These are phyloP conservation scores for Penicillium samsonianum DNA, from an alignment of 495 filamentous ascomycete genomes.

Conservation along the genomic window DNA sequence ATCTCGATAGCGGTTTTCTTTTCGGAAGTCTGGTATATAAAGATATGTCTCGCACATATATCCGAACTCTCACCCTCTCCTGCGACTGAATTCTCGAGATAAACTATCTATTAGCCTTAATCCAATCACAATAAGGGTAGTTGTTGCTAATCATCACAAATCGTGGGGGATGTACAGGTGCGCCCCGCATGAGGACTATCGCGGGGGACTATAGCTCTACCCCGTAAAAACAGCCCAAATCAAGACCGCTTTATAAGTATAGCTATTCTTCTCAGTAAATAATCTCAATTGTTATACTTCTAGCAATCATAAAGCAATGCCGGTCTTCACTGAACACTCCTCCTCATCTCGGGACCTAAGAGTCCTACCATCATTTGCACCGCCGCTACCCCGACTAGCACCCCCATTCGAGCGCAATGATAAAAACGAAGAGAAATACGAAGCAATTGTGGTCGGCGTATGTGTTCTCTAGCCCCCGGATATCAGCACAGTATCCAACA, in stretches of 20 bases:
- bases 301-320: constrained; percentile 20
- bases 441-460: constrained; percentile 5
- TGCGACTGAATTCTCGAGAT: no score
- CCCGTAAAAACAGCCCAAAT: background rate
- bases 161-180: background rate
- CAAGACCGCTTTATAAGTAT: background rate
- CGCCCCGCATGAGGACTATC: background rate
- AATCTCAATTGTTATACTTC: background rate
- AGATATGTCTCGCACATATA: no score
- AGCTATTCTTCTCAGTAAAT: background rate
- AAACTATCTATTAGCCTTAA: background rate
- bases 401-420: constrained; percentile 19
- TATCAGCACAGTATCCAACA: background rate
- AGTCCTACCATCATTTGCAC: constrained; percentile 24
- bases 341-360: constrained; percentile 24
- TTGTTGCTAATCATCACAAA: background rate
- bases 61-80: no score
- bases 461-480: background rate
- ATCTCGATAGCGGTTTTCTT: no score
- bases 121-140: background rate
- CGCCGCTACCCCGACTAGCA: constrained; percentile 25
- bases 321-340: constrained; percentile 35
- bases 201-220: background rate
- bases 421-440: constrained; percentile 4
- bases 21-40: no score